Evolutionary conservation across 202 grass and related monocot species (phyloP), one percentile per base, ranked within the genome.

Genomic region (Schoenoplectus triqueter): DNA sequence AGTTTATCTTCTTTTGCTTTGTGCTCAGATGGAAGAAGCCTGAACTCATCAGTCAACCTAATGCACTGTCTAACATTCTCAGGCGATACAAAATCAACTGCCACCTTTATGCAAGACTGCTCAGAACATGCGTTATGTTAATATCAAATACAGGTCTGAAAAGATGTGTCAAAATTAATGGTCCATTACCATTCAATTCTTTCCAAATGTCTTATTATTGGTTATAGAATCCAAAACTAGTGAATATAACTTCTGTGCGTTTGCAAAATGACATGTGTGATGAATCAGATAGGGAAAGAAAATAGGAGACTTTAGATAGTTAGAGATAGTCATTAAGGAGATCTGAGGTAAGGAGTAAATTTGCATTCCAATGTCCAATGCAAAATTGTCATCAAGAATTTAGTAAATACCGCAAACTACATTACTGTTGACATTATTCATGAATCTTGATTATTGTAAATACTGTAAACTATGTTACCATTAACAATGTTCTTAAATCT

Each of bases 61-160:
- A 94, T 74, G 81, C 90, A 97, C 68, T 97, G 84, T 17, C 81
- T 85, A 65, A 94, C 57, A 48, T 92, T 97, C 82, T 97, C 94
- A 14, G 94, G 94, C 21, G 94, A 97, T 62, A 94, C 94, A 75
- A 97, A 97, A 64, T 97, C 94, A 3, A 97, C 70, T 0, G 92
- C 94, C 21, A 97, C 94, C 83, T 97, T 97, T 47, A 87, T 92
- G 89, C 94, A 97, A n/a, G 94, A 94, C 94, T 97, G 84, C 86
- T 88, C 18, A 63, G 46, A 90, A 7, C 11, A 59, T 20, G 46
- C 77, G 82, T 68, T n/a, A 65, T 52, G 15, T 55, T 19, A 80
- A 52, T 83, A 2, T 70, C 78, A 80, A 61, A 80, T 80, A 59
- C 1, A 62, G 54, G 75, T 80, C 6, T 11, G 3, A 31, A 55